phyloP scores from a whole-genome alignment of 257 asterid species.

The Marsdenia floribunda region DNA sequence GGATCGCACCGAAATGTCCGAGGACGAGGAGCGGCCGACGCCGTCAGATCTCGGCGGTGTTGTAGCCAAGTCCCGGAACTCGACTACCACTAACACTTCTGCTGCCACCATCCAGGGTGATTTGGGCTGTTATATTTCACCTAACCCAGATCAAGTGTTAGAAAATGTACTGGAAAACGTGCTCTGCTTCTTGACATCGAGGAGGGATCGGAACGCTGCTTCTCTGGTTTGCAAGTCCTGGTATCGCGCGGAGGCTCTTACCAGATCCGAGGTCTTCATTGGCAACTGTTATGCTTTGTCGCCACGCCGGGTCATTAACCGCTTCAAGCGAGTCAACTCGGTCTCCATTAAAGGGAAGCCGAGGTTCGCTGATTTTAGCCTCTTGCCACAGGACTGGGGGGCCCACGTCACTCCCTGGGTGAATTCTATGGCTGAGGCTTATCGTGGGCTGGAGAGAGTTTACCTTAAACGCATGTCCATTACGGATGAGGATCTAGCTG shows the following conservation, averaged over 20 bases:
- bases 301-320: slow-evolving; percentile 34
- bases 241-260: slow-evolving; percentile 43
- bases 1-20: slow-evolving; percentile 42
- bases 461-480: slow-evolving; percentile 42
- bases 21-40: slow-evolving; percentile 29
- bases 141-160: slow-evolving; percentile 40
- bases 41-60: slow-evolving; percentile 29
- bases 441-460: slow-evolving; percentile 38
- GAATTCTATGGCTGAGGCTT: slow-evolving; percentile 26
- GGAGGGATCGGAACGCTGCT: slow-evolving; percentile 49
- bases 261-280: slow-evolving; percentile 50
- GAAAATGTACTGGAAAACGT: slow-evolving; percentile 51
- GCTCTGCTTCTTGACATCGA: slow-evolving; percentile 40
- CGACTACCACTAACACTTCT: slow-evolving; percentile 9
- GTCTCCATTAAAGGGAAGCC: slow-evolving; percentile 45
- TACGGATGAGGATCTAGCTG: slow-evolving; percentile 36
- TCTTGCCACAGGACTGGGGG: slow-evolving; percentile 48
- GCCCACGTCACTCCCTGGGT: slow-evolving; percentile 42
- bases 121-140: slow-evolving; percentile 14
- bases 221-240: slow-evolving; percentile 50
- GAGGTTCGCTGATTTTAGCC: slow-evolving; percentile 46
- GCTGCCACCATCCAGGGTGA: slow-evolving; percentile 12
- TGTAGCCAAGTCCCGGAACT: slow-evolving; percentile 20
- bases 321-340: slow-evolving; percentile 35
- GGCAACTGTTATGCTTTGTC: slow-evolving; percentile 50